These are phyloP conservation scores for Diplocarpon mali DNA, from an alignment of 2,329 filamentous ascomycete species.

Conservation along the genomic window DNA sequence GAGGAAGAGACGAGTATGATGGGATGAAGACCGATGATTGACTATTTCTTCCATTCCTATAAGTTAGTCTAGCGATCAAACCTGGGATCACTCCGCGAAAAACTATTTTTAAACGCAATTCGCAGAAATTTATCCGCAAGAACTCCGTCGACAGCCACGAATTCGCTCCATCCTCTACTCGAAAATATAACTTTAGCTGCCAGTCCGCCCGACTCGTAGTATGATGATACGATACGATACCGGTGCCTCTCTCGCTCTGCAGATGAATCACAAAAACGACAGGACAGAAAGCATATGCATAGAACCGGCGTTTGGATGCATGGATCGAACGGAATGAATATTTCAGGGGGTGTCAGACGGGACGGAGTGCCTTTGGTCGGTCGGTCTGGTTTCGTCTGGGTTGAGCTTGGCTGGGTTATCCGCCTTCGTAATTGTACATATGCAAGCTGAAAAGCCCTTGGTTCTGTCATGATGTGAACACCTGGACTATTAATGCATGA, in stretches of 20 bases:
- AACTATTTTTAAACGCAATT: neutral
- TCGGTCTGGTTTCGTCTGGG: neutral
- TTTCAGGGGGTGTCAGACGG: neutral
- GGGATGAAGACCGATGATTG: conserved; percentile 7
- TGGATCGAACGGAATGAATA: neutral
- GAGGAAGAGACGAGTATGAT: conserved; percentile 27
- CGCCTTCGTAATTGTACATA: neutral
- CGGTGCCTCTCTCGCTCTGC: neutral
- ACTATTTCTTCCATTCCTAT: neutral
- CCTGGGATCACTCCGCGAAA: neutral
- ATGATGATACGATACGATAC: conserved; percentile 15
- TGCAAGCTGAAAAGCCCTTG: neutral
- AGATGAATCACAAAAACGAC: conserved; percentile 1
- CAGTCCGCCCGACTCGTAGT: neutral
- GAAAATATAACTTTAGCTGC: conserved; percentile 7
- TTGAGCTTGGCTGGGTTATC: neutral
- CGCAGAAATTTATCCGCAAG: neutral
- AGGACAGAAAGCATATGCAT: conserved; percentile 7
- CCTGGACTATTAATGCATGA: neutral
- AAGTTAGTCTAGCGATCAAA: neutral
- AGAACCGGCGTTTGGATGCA: conserved; percentile 6
- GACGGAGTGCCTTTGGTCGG: neutral
- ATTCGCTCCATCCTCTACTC: neutral
- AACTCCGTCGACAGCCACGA: neutral
- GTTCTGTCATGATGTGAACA: neutral